Evolutionary conservation across 176 grass and related monocot genomes (phyloP), one percentile per base, ranked within the genome.

Genomic region (Leersia perrieri): DNA sequence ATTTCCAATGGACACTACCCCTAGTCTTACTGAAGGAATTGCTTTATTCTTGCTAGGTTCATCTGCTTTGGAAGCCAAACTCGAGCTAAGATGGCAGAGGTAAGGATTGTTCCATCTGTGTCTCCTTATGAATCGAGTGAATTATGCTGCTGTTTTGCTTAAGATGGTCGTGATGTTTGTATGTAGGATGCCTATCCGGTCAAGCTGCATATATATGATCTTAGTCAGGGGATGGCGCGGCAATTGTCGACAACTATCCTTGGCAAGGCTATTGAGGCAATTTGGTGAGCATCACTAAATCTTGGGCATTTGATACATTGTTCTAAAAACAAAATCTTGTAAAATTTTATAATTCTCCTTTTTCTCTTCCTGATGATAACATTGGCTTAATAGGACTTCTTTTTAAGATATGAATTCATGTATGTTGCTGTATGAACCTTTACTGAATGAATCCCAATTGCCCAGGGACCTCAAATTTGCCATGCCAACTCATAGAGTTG

Each of bases 121-220:
- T 7, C 51, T 28, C 34, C 1, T 58, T 58, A 25, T 23, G 53
- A 58, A 23, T 30, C 38, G 2, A 12, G 20, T 35, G 32, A 64
- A 27, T 53, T 31, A 10, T 32, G 33, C 5, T 42, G 20, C 23
- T 74, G 4, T 76, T 23, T 44, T 70, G 34, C 18, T 68, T 73
- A 60, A 7, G 49, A 36, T 81, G 65, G 33, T 78, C 26, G 69
- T 15, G 39, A 11, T 77, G n/a, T 33, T 63, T 63, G 20, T 60
- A 15, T 87, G 75, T 73, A 98, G 95, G 92, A 93, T n/a, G 95
- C 76, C 26, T 95, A 79, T 76, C 90, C 82, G 66, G 96, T 98
- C 72, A 98, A 95, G 69, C 88, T 98, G 67, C 87, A 93, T 77
- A 70, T 95, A 11, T 98, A 98, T 23, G 96, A 95, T 84, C 82